Base-by-base conservation (phyloP, 768 basidiomycete species). In the Mycena filopes region DNA sequence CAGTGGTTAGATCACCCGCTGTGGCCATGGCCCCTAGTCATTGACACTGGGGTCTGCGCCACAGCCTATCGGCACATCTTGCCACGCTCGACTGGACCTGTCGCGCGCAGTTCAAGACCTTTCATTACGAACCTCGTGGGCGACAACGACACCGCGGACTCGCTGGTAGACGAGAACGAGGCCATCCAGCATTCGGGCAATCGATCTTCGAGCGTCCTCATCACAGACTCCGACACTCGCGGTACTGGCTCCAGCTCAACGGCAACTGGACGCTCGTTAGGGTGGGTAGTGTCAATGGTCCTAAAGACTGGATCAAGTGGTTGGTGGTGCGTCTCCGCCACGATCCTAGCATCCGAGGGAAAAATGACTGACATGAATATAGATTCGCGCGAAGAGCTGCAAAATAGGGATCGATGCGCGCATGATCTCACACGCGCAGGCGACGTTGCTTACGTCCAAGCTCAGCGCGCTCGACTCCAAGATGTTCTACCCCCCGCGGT, bases 331-430 rank as follows among this genome's bases (percentile, higher is more conserved):
- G 85, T 78, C 3, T 21, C 38, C 18, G 53, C 11, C 28, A n/a
- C n/a, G n/a, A n/a, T n/a, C n/a, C n/a, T n/a, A n/a, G n/a, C n/a
- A n/a, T n/a, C n/a, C n/a, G n/a, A n/a, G n/a, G n/a, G n/a, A n/a
- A n/a, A n/a, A n/a, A n/a, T n/a, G n/a, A n/a, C n/a, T n/a, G n/a
- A n/a, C n/a, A n/a, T n/a, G n/a, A n/a, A n/a, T n/a, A n/a, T 69
- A 67, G 84, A 84, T 70, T 77, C 81, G 71, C 71, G 75, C 51
- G 80, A 80, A n/a, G n/a, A n/a, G n/a, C 45, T 74, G 83, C 28
- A 82, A 86, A 70, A 87, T 96, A 50, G 95, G 95, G 15, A 84
- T 96, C 58, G 95, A 97, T 75, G 91, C 94, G 3, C 88, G 92
- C 18, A 90, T 95, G 87, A 78, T 96, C 60, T 86, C 93, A 0